Evolutionary conservation across 2,329 filamentous ascomycete species (phyloP).

Genomic region (Ophiocordyceps robertsii): DNA sequence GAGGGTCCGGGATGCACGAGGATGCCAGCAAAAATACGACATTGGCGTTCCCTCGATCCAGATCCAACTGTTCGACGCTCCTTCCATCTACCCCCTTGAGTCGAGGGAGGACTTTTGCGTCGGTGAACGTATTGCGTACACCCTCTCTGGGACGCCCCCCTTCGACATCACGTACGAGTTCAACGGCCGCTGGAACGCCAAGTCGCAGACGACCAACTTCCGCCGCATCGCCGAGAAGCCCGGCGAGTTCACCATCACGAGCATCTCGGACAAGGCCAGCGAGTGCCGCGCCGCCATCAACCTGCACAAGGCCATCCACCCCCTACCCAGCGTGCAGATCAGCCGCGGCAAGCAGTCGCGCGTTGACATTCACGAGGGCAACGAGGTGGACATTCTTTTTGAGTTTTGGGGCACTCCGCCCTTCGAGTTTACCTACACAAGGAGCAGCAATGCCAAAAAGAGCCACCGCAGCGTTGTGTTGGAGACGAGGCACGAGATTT

Average conservation of each 20-base stretch:
- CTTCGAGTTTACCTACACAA: conserved; percentile 95
- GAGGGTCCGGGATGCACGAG: conserved; percentile 74
- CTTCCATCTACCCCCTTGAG: conserved; percentile 79
- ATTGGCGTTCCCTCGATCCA: conserved; percentile 64
- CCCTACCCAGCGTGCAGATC: conserved; percentile 82
- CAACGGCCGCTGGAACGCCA: conserved; percentile 67
- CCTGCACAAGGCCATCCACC: conserved; percentile 74
- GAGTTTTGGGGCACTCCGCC: conserved; percentile 92
- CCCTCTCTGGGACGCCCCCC: conserved; percentile 76
- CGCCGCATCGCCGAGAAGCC: conserved; percentile 85
- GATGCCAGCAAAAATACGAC: conserved; percentile 71
- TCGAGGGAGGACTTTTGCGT: conserved; percentile 83
- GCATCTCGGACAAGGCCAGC: conserved; percentile 74
- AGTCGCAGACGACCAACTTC: conserved; percentile 69
- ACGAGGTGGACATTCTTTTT: conserved; percentile 84
- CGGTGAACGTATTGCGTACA: conserved; percentile 86
- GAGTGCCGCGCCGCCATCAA: conserved; percentile 73
- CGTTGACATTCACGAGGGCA: conserved; percentile 93
- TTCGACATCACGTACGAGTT: conserved; percentile 93
- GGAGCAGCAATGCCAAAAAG: conserved; percentile 73
- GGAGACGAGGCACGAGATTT: conserved; percentile 81
- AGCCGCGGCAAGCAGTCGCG: conserved; percentile 69
- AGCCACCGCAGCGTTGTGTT: conserved; percentile 68
- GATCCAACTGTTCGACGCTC: conserved; percentile 85
- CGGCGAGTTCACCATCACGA: conserved; percentile 77